Evolutionary conservation across 1,139 yeast species (phyloP).

Genomic region (Candida freyschussii): DNA sequence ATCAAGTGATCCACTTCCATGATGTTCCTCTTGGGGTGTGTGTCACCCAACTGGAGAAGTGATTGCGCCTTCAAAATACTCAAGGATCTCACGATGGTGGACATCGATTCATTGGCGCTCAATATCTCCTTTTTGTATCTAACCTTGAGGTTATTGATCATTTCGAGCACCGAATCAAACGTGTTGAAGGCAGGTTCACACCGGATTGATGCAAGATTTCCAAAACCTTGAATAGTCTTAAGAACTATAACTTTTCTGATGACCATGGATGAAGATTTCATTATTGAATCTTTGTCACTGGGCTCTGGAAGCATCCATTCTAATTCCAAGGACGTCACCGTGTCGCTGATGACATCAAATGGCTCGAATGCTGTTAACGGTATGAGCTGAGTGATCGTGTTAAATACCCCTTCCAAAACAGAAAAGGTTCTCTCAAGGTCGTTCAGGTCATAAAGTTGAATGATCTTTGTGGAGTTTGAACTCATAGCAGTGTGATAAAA

Average conservation of each 20-base stretch:
- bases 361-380: constrained; percentile 8
- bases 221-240: constrained; percentile 8
- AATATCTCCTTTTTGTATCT: background rate
- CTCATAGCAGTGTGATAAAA: background rate
- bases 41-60: constrained; percentile 2
- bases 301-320: constrained; percentile 1
- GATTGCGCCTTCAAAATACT: constrained; percentile 7
- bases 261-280: background rate
- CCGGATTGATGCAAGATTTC: background rate
- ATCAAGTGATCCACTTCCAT: constrained; percentile 6
- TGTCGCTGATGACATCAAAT: background rate
- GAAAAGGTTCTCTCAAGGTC: background rate
- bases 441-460: background rate
- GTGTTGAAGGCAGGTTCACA: constrained; percentile 1
- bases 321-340: constrained; percentile 1
- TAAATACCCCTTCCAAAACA: constrained; percentile 4
- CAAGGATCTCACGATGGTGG: constrained; percentile 5
- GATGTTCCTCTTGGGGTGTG: background rate
- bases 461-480: background rate
- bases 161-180: constrained; percentile 3
- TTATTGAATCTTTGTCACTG: background rate
- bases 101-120: no score
- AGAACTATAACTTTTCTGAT: constrained; percentile 2
- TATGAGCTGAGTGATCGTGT: constrained; percentile 6
- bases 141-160: background rate